phyloP scores from a whole-genome alignment of 805 yeast genomes.

The Candida chauliodis region DNA sequence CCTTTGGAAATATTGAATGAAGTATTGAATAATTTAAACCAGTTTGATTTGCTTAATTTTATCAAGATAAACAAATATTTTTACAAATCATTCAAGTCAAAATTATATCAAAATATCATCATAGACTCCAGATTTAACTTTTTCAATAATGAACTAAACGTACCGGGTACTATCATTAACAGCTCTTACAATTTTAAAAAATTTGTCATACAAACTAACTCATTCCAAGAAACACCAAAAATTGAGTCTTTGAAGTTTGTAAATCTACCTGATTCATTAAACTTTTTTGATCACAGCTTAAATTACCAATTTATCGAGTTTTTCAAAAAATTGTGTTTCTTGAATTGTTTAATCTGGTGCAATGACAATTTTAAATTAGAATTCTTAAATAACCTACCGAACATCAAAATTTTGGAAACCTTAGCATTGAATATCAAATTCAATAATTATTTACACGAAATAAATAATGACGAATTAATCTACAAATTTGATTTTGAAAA shows the following conservation, averaged over 20 bases:
- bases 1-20: constrained; percentile 35
- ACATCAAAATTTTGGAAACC: constrained; percentile 19
- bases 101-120: constrained; percentile 37
- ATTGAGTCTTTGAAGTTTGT: constrained; percentile 25
- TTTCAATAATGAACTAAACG: constrained; percentile 24
- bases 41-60: constrained; percentile 34
- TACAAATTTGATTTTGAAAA: constrained; percentile 20
- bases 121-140: constrained; percentile 36
- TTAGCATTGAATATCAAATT: constrained; percentile 30
- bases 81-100: constrained; percentile 25
- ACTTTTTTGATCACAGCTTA: constrained; percentile 30
- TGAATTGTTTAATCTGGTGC: constrained; percentile 31
- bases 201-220: constrained; percentile 21
- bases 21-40: constrained; percentile 33
- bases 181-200: constrained; percentile 37
- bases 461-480: constrained; percentile 1
- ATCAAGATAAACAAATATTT: constrained; percentile 26
- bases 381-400: constrained; percentile 28
- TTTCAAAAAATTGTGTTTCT: constrained; percentile 20
- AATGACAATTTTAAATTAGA: constrained; percentile 27
- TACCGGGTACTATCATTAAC: constrained; percentile 27
- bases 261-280: constrained; percentile 41
- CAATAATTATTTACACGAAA: constrained; percentile 14
- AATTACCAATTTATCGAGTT: constrained; percentile 21
- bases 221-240: constrained; percentile 13